Percentiles rank a stretch among this genome's conserved stretches.
phyloP scores from a whole-genome alignment of 306 rosid genomes.

The Quercus wislizeni region DNA sequence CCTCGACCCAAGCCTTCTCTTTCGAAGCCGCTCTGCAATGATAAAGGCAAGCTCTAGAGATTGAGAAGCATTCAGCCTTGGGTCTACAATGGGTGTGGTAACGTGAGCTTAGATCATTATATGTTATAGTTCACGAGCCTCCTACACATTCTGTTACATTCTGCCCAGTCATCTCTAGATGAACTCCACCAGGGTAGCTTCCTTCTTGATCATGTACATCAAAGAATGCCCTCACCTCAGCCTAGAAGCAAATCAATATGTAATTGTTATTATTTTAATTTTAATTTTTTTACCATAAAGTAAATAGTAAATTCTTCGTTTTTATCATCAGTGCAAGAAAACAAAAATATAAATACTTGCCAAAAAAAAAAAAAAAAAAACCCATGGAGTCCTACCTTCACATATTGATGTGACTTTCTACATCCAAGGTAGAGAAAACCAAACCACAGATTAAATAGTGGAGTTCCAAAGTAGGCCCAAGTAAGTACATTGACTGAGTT shows the following conservation, averaged over 20 bases:
- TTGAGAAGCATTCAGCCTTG: constrained; percentile 41
- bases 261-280: neutral
- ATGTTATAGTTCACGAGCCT: constrained; percentile 34
- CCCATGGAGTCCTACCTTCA: neutral
- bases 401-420: neutral
- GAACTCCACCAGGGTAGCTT: constrained; percentile 41
- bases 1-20: constrained; percentile 21
- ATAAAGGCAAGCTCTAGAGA: constrained; percentile 40
- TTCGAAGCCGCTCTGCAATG: constrained; percentile 32
- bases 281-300: too few relatives aligned
- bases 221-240: constrained; percentile 38
- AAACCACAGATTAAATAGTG: neutral
- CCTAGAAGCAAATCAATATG: neutral
- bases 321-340: neutral
- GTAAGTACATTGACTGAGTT: neutral
- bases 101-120: constrained; percentile 36
- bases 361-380: neutral
- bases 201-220: constrained; percentile 47
- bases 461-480: neutral
- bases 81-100: constrained; percentile 38
- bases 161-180: constrained; percentile 43
- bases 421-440: neutral
- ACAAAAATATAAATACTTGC: neutral
- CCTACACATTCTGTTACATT: constrained; percentile 41
- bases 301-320: too few relatives aligned